Conservation (phyloP, 2,329 filamentous ascomycete genomes). For the Paecilomyces formosus region DNA sequence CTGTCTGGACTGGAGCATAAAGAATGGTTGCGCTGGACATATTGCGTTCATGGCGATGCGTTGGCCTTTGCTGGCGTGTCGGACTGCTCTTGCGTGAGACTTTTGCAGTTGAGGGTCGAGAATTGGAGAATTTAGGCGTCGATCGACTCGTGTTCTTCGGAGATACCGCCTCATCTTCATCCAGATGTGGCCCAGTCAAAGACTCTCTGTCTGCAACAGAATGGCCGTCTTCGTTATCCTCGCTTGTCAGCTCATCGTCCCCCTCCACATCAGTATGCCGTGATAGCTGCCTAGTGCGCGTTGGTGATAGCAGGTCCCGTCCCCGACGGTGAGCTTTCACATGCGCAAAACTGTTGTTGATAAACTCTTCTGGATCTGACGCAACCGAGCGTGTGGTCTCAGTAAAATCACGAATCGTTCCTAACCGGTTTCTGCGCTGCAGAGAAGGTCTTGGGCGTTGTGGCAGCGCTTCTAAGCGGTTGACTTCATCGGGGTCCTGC, state of each 20-base stretch:
- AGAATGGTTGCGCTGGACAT: constrained; percentile 76
- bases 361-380: constrained; percentile 50
- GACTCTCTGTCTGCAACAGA: constrained; percentile 17
- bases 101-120: constrained; percentile 36
- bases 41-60: constrained; percentile 59
- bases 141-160: constrained; percentile 15
- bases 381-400: constrained; percentile 46
- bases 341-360: constrained; percentile 21
- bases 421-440: constrained; percentile 21
- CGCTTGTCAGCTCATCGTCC: constrained; percentile 81
- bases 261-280: constrained; percentile 75
- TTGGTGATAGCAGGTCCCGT: constrained; percentile 16
- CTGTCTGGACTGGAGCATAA: constrained; percentile 48
- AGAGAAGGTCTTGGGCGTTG: constrained; percentile 44
- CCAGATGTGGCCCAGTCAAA: constrained; percentile 10
- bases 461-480: constrained; percentile 49
- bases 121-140: constrained; percentile 28
- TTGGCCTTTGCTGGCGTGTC: constrained; percentile 26
- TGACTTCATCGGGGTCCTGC: constrained; percentile 51
- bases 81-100: constrained; percentile 28
- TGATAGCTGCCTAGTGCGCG: constrained; percentile 37
- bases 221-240: constrained; percentile 60
- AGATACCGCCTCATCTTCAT: constrained; percentile 6
- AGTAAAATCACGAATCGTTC: constrained; percentile 39
- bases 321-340: constrained; percentile 29